A percentile compares a stretch with the other conserved stretches of the same genome.
Conservation (phyloP, 176 grass and related monocot genomes). For the Poa pratensis region DNA sequence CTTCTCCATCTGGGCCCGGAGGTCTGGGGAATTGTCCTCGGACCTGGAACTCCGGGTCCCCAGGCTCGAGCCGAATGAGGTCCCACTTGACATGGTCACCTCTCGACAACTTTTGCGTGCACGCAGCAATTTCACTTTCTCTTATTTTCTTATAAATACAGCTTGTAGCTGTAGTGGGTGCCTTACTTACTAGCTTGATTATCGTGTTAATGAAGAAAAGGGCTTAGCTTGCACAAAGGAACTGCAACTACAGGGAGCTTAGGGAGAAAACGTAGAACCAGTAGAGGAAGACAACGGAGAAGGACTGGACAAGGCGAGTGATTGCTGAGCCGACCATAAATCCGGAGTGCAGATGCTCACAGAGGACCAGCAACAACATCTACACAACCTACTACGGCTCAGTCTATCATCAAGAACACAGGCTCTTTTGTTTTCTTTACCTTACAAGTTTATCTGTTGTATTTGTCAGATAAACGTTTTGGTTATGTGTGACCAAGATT, state of each 20-base stretch:
- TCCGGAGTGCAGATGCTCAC: constrained; percentile 59
- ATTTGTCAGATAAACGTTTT: constrained; percentile 10
- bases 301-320: constrained; percentile 91
- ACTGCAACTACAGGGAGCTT: constrained; percentile 32
- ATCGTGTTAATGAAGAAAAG: background rate
- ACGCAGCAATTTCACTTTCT: constrained; percentile 11
- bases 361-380: constrained; percentile 77
- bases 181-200: constrained; percentile 36
- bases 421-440: constrained; percentile 20
- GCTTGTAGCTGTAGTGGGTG: constrained; percentile 19
- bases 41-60: constrained; percentile 24
- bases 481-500: constrained; percentile 25
- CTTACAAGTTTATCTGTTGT: background rate
- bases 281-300: constrained; percentile 98
- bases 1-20: constrained; percentile 52
- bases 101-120: background rate
- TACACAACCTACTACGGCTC: constrained; percentile 31
- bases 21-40: constrained; percentile 17
- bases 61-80: constrained; percentile 40
- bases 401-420: constrained; percentile 56
- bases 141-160: constrained; percentile 30
- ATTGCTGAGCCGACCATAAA: constrained; percentile 81
- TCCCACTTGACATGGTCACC: constrained; percentile 66
- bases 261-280: constrained; percentile 99
- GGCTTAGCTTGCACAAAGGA: background rate